Percentiles rank a stretch among this genome's conserved stretches.
Conservation (phyloP, 2,329 filamentous ascomycete species). For the Arthrocladium fulminans region DNA sequence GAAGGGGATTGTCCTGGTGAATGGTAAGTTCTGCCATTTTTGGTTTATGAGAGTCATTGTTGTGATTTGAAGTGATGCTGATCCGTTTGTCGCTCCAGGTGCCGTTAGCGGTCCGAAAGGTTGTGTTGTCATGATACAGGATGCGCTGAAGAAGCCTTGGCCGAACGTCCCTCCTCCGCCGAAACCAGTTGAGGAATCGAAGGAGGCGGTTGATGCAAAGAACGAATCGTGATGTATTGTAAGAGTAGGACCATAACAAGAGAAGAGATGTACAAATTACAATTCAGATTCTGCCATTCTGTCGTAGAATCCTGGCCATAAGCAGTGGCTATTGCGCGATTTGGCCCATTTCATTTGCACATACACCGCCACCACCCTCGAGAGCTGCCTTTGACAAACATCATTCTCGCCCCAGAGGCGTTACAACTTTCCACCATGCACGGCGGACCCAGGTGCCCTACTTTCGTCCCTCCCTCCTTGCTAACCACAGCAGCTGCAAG, state of each 20-base stretch:
- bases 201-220: slow-evolving; percentile 13
- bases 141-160: slow-evolving; percentile 82
- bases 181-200: slow-evolving; percentile 10
- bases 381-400: neutral
- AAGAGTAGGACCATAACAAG: neutral
- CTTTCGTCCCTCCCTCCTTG: neutral
- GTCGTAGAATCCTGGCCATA: neutral
- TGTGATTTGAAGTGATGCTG: slow-evolving; percentile 6
- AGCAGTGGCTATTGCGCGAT: neutral
- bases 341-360: neutral
- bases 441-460: neutral
- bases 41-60: slow-evolving; percentile 7
- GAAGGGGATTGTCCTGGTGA: slow-evolving; percentile 79
- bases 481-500: neutral
- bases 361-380: neutral
- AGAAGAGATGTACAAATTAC: neutral
- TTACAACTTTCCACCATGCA: neutral
- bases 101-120: slow-evolving; percentile 82
- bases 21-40: slow-evolving; percentile 46
- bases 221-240: slow-evolving; percentile 5
- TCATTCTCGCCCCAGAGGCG: neutral
- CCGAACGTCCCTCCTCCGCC: slow-evolving; percentile 38
- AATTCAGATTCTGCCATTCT: neutral
- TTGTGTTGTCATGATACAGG: slow-evolving; percentile 73
- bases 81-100: slow-evolving; percentile 32